Evolutionary conservation across 164 flowering plant species (phyloP), one percentile per base, ranked within the genome.

Genomic region (Vitis riparia): DNA sequence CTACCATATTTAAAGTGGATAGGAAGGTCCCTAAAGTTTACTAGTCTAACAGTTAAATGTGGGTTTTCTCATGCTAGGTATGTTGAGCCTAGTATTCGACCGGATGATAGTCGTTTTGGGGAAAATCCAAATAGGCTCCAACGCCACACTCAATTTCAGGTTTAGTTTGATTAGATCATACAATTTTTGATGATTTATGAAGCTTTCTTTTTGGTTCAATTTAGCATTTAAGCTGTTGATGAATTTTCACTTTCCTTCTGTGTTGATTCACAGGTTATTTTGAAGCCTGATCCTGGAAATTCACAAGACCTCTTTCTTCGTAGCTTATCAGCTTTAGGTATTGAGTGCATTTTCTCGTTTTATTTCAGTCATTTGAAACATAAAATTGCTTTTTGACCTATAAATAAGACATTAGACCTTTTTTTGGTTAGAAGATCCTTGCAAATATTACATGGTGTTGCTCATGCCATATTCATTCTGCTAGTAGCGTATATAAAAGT

Each of bases 41-140:
- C 12, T 55, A 6, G 16, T 51, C 15, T 17, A 9, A 17, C 9
- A 59, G 48, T 65, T 75, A 67, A 37, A 77, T 64, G 11, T 68
- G 53, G 17, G 37, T 55, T 74, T 83, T 77, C 62, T 77, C 48
- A 60, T 77, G 56, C 52, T 68, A 94, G 98, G 84, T 94, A 94
- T 80, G 89, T 83, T 61, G 98, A 95, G 76, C 99, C 99, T 55
- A 95, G 99, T 78, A 86, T 95, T 62, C 83, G 99, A 47, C 99
- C 99, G 30, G 99, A 95, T 86, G 99, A 95, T 77, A 95, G 99
- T 82, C 99, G 98, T 49, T 95, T 91, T 80, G 99, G 99, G 57
- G 98, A 91, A 76, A 95, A 92, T 66, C 99, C 99, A 44, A 92
- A 95, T 73, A 85, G 99, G 77, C 97, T 95, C 68, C 99, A 95